Percentiles rank a stretch among this genome's conserved stretches.
phyloP scores from a whole-genome alignment of 2,329 filamentous ascomycete species.

The Apiospora hydei region DNA sequence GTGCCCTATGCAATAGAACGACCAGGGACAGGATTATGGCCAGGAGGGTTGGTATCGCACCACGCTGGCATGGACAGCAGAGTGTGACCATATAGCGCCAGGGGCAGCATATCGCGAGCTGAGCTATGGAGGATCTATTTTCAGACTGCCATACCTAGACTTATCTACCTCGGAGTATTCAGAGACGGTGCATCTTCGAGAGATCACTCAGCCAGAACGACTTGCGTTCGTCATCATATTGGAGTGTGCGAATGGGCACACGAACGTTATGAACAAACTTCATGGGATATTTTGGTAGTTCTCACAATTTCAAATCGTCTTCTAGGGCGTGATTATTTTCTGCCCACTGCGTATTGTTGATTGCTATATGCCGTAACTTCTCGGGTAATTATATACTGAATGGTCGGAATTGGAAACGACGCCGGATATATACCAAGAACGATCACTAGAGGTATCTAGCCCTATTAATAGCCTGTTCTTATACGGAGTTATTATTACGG shows the following conservation, averaged over 20 bases:
- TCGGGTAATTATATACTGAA: neutral
- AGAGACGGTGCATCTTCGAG: conserved; percentile 3
- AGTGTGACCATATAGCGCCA: conserved; percentile 1
- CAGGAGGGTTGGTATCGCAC: neutral
- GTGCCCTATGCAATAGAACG: neutral
- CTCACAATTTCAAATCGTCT: conserved; percentile 1
- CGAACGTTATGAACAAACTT: neutral
- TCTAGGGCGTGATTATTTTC: neutral
- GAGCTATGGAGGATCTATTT: neutral
- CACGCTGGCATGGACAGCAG: conserved; percentile 2
- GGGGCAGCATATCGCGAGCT: neutral
- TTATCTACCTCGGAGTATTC: neutral
- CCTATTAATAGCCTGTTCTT: too few species aligned
- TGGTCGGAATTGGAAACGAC: neutral
- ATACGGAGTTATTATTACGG: neutral
- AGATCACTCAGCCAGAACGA: neutral
- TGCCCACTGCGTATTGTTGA: neutral
- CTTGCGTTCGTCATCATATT: neutral
- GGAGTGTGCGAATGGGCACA: neutral
- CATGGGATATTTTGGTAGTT: conserved; percentile 3
- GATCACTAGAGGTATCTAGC: neutral
- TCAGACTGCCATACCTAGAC: neutral
- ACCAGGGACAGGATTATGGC: neutral
- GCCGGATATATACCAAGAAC: conserved; percentile 9
- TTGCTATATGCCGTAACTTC: conserved; percentile 1